Percentiles rank a stretch among this genome's conserved stretches.
Evolutionary conservation across 2,329 filamentous ascomycete genomes (phyloP).

Genomic region (Alternaria sp.): DNA sequence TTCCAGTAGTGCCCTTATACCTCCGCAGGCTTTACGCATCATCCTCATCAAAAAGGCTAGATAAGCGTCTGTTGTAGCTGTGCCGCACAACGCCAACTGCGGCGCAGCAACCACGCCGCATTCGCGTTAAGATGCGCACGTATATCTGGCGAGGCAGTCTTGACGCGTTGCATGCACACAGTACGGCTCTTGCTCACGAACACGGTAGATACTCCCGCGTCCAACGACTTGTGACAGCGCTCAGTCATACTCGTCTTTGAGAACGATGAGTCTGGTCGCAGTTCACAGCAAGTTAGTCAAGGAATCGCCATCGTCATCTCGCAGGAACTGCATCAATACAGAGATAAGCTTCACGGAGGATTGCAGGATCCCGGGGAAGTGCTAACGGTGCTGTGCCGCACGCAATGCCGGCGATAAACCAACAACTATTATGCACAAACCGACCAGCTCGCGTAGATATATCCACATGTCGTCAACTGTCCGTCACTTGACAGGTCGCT

Average conservation of each 20-base stretch:
- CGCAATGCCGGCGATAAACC: not conserved
- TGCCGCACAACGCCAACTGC: not conserved
- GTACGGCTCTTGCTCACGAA: not conserved
- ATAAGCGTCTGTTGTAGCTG: not conserved
- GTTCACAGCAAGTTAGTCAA: not conserved
- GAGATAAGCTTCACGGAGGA: constrained; percentile 1
- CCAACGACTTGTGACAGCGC: not conserved
- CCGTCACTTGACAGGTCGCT: not conserved
- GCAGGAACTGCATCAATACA: not conserved
- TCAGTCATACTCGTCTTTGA: not conserved
- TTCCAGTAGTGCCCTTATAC: not conserved
- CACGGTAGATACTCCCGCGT: not conserved
- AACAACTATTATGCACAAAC: constrained; percentile 1
- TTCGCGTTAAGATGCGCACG: not conserved
- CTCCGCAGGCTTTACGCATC: not conserved
- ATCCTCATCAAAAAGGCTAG: not conserved
- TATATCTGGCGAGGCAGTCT: not conserved
- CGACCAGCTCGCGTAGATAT: not conserved
- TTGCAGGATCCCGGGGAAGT: not conserved
- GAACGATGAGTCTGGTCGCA: not conserved
- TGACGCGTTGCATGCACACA: not conserved
- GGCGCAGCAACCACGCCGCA: constrained; percentile 6
- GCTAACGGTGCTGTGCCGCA: not conserved
- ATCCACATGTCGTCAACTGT: not conserved
- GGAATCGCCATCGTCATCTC: not conserved